Evolutionary conservation across 305 asterid genomes (phyloP).

Genomic region (Euphrasia arctica): DNA sequence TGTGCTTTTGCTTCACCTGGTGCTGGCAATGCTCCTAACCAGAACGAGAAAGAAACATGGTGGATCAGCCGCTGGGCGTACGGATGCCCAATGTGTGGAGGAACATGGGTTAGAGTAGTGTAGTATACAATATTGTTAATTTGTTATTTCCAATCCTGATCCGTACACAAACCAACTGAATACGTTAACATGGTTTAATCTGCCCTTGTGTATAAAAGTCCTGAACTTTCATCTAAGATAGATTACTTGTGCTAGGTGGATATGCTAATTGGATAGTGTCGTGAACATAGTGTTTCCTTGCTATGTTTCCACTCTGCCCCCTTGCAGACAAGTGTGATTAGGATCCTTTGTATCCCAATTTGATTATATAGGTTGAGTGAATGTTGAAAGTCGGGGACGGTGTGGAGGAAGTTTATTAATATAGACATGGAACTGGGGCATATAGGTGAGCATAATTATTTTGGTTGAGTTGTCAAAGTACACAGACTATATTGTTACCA

Average conservation of each 20-base stretch:
- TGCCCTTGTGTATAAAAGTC: conserved; percentile 1
- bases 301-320: background rate
- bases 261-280: background rate
- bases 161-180: conserved; percentile 1
- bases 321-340: background rate
- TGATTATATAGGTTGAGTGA: background rate
- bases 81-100: conserved; percentile 99
- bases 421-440: background rate
- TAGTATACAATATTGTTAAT: conserved; percentile 32
- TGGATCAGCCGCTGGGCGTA: conserved; percentile 97
- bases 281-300: background rate
- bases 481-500: too few species aligned
- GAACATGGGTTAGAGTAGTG: conserved; percentile 94
- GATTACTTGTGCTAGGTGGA: background rate
- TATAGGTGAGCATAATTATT: too few species aligned
- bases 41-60: conserved; percentile 79
- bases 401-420: background rate
- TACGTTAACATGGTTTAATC: background rate
- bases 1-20: conserved; percentile 81
- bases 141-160: conserved; percentile 2
- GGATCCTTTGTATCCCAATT: background rate
- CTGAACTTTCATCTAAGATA: conserved; percentile 1
- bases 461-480: too few species aligned
- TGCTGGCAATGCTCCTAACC: conserved; percentile 39
- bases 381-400: background rate